Evolutionary conservation across 805 yeast species (phyloP), one percentile per base, ranked within the genome.

Genomic region (Ogataea trehalophila): DNA sequence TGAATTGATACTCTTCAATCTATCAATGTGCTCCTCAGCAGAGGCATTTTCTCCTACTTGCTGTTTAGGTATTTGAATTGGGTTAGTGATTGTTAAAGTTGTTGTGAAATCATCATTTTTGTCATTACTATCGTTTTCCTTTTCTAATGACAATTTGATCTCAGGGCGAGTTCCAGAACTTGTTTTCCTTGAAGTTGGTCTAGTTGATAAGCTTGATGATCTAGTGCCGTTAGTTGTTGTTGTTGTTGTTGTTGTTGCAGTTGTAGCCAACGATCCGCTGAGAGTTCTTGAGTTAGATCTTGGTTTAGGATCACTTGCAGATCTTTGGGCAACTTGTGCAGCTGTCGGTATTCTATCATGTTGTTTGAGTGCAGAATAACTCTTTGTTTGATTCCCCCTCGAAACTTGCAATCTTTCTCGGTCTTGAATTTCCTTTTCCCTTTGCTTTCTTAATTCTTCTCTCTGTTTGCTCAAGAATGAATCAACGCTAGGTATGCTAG

Each of bases 381-480:
- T 26, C 11, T 6, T 26, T 7, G 31, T 9, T 26, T 26, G 31
- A 26, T 11, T 9, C 9, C 9, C 31, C 11, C 31, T 26, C 9
- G 31, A 26, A 26, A 9, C 31, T 13, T 26, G 7, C 9, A 13
- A 26, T 26, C 13, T 26, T 26, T 26, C 31, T 26, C 31, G 7
- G 31, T 26, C 31, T 9, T 26, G 13, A 11, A 26, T 26, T 9
- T 37, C 23, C 22, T 29, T 44, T 9, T 39, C 33, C 26, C 29
- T 41, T 35, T 39, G 43, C 16, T 40, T 45, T 33, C 43, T 42
- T 35, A 51, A 49, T 40, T 59, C 43, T 71, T 53, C 69, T 64
- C 56, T 72, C 68, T 56, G 59, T 45, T 69, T 72, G 76, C 81
- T 48, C 11, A 26, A 6, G 11, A 26, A 26, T 7, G 31, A 26